Percentiles rank a stretch among this genome's conserved stretches.
Evolutionary conservation across 768 basidiomycete species (phyloP).

Genomic region (Tremella yokohamensis): DNA sequence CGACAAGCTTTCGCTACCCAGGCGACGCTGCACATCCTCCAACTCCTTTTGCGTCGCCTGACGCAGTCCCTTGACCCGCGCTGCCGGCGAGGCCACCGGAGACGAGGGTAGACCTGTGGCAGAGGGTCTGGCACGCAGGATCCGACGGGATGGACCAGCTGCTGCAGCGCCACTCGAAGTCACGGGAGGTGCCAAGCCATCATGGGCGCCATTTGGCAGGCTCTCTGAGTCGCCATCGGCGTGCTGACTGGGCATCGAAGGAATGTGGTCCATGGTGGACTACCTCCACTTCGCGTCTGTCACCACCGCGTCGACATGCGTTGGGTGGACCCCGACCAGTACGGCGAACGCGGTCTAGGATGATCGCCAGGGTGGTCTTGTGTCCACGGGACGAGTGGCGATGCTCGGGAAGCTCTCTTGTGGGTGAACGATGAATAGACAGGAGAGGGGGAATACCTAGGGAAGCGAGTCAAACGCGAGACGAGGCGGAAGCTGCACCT

Average conservation of each 20-base stretch:
- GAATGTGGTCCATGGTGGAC: constrained; percentile 39
- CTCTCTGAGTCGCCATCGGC: neutral
- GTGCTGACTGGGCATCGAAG: neutral
- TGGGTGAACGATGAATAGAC: no score
- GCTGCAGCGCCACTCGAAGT: neutral
- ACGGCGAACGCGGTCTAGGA: no score
- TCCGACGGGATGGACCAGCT: constrained; percentile 8
- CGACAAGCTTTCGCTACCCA: constrained; percentile 25
- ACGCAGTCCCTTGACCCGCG: constrained; percentile 8
- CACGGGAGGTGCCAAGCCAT: neutral
- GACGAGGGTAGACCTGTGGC: constrained; percentile 8
- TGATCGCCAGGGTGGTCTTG: no score
- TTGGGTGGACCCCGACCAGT: no score
- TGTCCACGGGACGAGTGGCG: no score
- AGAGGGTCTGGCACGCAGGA: constrained; percentile 35
- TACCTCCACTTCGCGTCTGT: constrained; percentile 36
- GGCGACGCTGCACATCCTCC: constrained; percentile 16
- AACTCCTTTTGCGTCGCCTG: constrained; percentile 23
- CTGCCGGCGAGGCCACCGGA: neutral
- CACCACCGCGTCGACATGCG: neutral
- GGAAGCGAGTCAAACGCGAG: no score
- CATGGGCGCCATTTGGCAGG: constrained; percentile 1
- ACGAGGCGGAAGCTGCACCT: no score
- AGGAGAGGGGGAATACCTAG: no score
- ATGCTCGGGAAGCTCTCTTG: no score